phyloP scores from a whole-genome alignment of 2,329 filamentous ascomycete genomes.

The Diplodia seriata region DNA sequence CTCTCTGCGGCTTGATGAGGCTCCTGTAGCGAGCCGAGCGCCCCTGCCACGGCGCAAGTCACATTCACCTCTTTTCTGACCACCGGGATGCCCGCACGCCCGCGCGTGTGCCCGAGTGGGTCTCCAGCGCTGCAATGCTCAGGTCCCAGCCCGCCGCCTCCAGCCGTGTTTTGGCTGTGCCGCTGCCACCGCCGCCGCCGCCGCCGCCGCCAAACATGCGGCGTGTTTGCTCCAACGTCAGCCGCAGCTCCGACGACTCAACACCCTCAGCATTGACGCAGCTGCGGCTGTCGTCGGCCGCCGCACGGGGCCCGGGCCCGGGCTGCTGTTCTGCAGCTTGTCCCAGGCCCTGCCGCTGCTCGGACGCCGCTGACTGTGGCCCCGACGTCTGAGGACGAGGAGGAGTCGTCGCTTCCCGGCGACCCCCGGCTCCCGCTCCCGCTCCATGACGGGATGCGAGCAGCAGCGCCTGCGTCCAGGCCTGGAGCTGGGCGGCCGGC shows the following conservation, averaged over 20 bases:
- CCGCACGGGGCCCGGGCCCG: constrained; percentile 11
- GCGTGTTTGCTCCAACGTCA: constrained; percentile 48
- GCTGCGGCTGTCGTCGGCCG: constrained; percentile 16
- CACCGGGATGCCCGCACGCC: constrained; percentile 25
- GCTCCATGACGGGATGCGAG: constrained; percentile 44
- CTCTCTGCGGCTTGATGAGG: background rate
- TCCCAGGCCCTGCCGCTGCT: constrained; percentile 24
- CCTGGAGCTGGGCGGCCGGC: constrained; percentile 61
- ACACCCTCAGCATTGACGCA: constrained; percentile 10
- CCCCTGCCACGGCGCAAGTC: constrained; percentile 14
- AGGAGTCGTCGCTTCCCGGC: background rate
- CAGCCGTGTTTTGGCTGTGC: constrained; percentile 21
- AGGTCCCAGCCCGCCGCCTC: constrained; percentile 69
- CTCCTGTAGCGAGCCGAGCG: constrained; percentile 24
- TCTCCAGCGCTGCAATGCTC: constrained; percentile 70
- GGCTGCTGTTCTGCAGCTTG: constrained; percentile 7
- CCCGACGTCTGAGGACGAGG: background rate
- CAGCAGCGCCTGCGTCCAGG: constrained; percentile 67
- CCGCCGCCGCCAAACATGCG: constrained; percentile 52
- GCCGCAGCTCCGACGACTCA: constrained; percentile 30
- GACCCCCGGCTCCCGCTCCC: constrained; percentile 1
- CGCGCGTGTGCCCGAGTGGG: constrained; percentile 57
- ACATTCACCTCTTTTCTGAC: constrained; percentile 24
- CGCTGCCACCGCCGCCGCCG: constrained; percentile 37
- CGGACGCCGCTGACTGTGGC: constrained; percentile 20